Evolutionary conservation across 495 filamentous ascomycete species (phyloP), one percentile per base, ranked within the genome.

Genomic region (Xylaria sp.): DNA sequence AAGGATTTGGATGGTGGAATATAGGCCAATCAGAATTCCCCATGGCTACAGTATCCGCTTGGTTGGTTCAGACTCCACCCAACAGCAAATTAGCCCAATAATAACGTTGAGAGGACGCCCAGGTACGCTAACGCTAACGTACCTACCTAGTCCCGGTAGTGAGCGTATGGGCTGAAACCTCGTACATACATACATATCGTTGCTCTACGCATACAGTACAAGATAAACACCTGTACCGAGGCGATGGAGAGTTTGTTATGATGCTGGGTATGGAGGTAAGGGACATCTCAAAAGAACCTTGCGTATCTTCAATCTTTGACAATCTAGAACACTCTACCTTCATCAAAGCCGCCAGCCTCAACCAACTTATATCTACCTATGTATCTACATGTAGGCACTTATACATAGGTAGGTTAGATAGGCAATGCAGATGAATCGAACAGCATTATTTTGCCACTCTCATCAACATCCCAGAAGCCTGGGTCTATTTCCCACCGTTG

Each of bases 71-170:
- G 48, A 15, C 48, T 35, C 64, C 64, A 66, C 44, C 40, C 31
- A 24, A 24, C 29, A 62, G 62, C 17, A 66, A 50, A 66, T 52
- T 52, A 66, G 31, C 19, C 62, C 62, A 66, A 66, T 66, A 15
- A 52, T 21, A 52, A 21, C 26, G 41, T 37, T 37, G 17, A 21
- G 19, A 26, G 41, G 43, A 37, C 52, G 59, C n/a, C n/a, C n/a
- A n/a, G n/a, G n/a, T n/a, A n/a, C n/a, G n/a, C n/a, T n/a, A n/a
- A n/a, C 37, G 21, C 59, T 62, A 43, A 62, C 26, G 59, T 26
- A 26, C 37, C 35, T 26, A 53, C 2, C 2, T 26, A 41, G 35
- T 43, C 12, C 59, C 35, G 59, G 37, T 62, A 26, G 21, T 26
- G 46, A 50, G 46, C 15, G 17, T n/a, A 50, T 21, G 15, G 46